phyloP scores from a whole-genome alignment of 768 basidiomycete genomes.

The Suillus discolor region DNA sequence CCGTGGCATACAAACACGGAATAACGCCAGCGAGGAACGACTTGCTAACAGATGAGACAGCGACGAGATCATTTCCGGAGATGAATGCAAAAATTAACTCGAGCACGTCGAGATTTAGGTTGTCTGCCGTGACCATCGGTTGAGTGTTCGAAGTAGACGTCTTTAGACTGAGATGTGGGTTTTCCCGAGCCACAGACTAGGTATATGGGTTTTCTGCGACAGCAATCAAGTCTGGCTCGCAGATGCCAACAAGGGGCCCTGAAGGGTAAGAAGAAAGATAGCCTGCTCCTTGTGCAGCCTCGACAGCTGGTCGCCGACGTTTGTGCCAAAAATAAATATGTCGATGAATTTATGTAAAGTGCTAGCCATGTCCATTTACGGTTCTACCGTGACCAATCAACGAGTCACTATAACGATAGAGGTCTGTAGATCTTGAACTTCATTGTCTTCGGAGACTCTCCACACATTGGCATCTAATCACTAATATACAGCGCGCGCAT shows the following conservation, averaged over 20 bases:
- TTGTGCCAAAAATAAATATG: neutral
- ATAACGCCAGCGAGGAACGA: conserved; percentile 67
- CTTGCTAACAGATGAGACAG: conserved; percentile 63
- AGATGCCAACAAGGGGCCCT: neutral
- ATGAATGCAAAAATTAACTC: conserved; percentile 65
- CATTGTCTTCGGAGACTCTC: neutral
- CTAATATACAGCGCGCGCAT: neutral
- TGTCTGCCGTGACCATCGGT: conserved; percentile 65
- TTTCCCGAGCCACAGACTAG: too few relatives aligned
- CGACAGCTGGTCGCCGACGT: neutral
- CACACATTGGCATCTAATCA: neutral
- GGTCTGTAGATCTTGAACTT: neutral
- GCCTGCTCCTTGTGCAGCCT: neutral
- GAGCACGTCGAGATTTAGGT: conserved; percentile 71
- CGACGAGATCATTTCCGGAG: conserved; percentile 53
- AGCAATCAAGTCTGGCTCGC: neutral
- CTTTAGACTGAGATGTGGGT: neutral
- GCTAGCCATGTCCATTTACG: neutral
- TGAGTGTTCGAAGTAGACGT: neutral
- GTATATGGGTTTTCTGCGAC: too few relatives aligned
- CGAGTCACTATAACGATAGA: neutral
- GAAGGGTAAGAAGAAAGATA: neutral
- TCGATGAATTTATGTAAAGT: neutral
- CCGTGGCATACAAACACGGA: conserved; percentile 60
- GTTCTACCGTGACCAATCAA: neutral